Evolutionary conservation across 148 eudicot species (phyloP), one percentile per base, ranked within the genome.

Genomic region (Rhododendron griersonianum): DNA sequence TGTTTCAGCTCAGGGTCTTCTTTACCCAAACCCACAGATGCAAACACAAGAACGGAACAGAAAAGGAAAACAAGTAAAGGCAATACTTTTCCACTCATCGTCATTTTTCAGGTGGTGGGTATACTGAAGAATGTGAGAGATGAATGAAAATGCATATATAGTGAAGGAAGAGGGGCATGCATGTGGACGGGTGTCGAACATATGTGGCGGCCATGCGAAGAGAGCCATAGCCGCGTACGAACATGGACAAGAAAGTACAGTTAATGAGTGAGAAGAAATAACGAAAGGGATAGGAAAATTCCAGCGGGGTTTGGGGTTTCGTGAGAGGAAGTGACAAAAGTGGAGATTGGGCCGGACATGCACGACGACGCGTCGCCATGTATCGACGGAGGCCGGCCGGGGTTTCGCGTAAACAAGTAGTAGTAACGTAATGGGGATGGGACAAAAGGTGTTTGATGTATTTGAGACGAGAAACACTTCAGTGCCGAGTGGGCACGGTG

Each of bases 1-100:
- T 63, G 83, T 39, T 82, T 67, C 84, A 87, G 85, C 89, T 91
- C 90, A 0, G 90, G 93, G 78, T 93, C 95, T 61, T 88, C 86
- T 10, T 21, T 79, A 0, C 82, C 90, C 5, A 84, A 69, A 37
- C 80, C 80, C 11, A 35, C 7, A 18, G 35, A 39, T 11, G 28
- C 57, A 23, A 53, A 51, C 6, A 85, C 41, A 0, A 81, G 35
- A 4, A 86, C 10, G n/a, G 57, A 44, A 51, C 53, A 86, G 80
- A 81, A 65, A 53, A 86, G 81, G 2, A 86, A 51, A 83, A 86
- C 77, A 53, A 59, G 53, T 8, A 86, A n/a, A 51, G 55, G 57
- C 35, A 47, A n/a, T 7, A 59, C 2, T 4, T 71, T 71, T 16
- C 50, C 15, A 7, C 11, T 44, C 39, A 67, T 1, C 13, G 75